Percentiles rank a stretch among this genome's conserved stretches.
These are phyloP conservation scores for Alternaria sp. DNA, from an alignment of 2,329 filamentous ascomycete genomes.

Conservation along the genomic window DNA sequence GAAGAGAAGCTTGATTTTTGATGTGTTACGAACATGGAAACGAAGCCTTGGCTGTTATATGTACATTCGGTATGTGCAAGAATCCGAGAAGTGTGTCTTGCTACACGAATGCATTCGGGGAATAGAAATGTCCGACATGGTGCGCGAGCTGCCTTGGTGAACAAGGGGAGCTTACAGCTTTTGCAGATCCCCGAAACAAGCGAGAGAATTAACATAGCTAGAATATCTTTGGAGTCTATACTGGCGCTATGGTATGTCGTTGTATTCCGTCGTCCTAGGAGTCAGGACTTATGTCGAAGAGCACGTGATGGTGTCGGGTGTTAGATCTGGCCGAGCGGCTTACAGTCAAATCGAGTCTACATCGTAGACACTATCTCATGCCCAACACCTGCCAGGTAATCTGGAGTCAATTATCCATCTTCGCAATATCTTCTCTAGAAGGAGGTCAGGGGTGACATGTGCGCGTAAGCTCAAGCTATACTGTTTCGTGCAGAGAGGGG, in stretches of 20 bases:
- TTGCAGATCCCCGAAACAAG: background rate
- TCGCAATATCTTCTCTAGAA: background rate
- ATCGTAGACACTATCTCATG: background rate
- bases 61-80: background rate
- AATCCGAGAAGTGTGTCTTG: background rate
- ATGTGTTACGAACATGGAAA: background rate
- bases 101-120: constrained; percentile 3
- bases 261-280: background rate
- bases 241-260: background rate
- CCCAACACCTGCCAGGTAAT: background rate
- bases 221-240: background rate
- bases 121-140: constrained; percentile 8
- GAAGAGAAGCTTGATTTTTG: background rate
- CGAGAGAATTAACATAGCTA: background rate
- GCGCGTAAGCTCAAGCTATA: background rate
- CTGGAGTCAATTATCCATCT: background rate
- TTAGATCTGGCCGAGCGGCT: constrained; percentile 13
- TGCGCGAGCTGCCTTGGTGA: background rate
- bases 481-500: background rate
- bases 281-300: background rate
- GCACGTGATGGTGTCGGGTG: constrained; percentile 11
- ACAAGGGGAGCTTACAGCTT: background rate
- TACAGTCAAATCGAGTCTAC: background rate
- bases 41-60: background rate
- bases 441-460: background rate